Base-by-base conservation (phyloP, 305 asterid species). In the Fraxinus baroniana region DNA sequence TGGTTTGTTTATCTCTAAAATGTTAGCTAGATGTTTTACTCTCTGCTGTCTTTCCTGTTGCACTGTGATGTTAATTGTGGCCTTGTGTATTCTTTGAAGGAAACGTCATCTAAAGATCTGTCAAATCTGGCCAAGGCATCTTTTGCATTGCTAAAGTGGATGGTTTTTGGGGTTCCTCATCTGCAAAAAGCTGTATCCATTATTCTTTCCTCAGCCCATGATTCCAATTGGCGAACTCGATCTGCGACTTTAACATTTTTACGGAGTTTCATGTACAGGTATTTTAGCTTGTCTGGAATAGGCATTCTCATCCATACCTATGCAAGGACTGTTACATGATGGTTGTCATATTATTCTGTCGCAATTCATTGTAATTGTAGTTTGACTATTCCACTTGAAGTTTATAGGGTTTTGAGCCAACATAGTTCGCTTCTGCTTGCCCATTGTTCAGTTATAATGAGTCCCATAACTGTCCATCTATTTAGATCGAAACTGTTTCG, bases 191-290 rank as follows among this genome's bases (percentile, higher is more conserved):
- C 93, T 81, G 89, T 94, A 84, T 84, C 90, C 76, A 83, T 87
- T 76, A 86, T 92, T 85, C 91, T 94, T 81, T 89, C 97, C 81
- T 87, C 88, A 83, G 96, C 98, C 62, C 85, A 82, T 78, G 98
- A 96, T 87, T 87, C 95, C 85, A 94, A 96, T 86, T 96, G 99
- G 99, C 93, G 98, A 86, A 96, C 95, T 74, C 93, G 99, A 84
- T 96, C 99, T 80, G 94, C 95, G 74, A 93, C 97, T 80, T 87
- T 96, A 87, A 96, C 99, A 79, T 94, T 92, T 90, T 84, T 93
- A 89, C 89, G 98, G 86, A 94, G 94, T 87, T 96, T 94, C 88
- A 96, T 96, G 98, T 94, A 91, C 91, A 91, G 99, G 99, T 96
- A 91, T 82, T 77, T 64, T 71, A 30, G 41, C 44, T 71, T 68